Evolutionary conservation across 148 eudicot species (phyloP), one percentile per base, ranked within the genome.

Genomic region (Beta vulgaris): DNA sequence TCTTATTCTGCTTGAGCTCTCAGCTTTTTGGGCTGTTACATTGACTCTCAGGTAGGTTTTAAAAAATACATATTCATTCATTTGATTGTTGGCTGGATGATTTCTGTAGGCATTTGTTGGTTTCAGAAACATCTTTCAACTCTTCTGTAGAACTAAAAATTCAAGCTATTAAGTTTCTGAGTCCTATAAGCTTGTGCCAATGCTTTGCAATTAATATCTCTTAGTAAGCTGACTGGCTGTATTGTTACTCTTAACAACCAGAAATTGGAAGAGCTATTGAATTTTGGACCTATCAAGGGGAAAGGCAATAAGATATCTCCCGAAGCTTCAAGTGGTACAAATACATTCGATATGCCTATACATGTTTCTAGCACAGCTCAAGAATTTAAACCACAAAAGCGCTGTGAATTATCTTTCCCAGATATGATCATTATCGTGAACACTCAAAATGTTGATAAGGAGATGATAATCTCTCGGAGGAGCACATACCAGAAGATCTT

Each of bases 381-480:
- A 72, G 91, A 76, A 68, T 76, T 82, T 36, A 72, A 78, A 78
- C 73, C 76, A 57, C 61, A 40, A 42, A 66, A 74, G 39, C 49
- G 64, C 34, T 75, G 74, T 67, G 75, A 78, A 43, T 46, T 83
- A 69, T 78, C 87, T 37, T 86, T 60, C 73, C 90, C 87, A 62
- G 81, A 85, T 34, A 78, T 75, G 44, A 61, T 88, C 51, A 73
- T 95, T 72, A 76, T 95, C 79, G 89, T 92, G 40, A 95, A 95
- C 84, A 92, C 99, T 73, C 88, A 82, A 78, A 84, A 86, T 76
- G 78, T 79, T 82, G 89, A 89, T 61, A 87, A 88, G 81, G 98
- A 95, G 79, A 95, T 95, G 99, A 85, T 95, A 78, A 89, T 95
- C 73, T 92, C 97, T 39, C 86, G 94, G 82, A 90, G 98, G 82